phyloP scores from a whole-genome alignment of 192 early-diverging fungal genomes.

The Neocallimastix lanati region DNA sequence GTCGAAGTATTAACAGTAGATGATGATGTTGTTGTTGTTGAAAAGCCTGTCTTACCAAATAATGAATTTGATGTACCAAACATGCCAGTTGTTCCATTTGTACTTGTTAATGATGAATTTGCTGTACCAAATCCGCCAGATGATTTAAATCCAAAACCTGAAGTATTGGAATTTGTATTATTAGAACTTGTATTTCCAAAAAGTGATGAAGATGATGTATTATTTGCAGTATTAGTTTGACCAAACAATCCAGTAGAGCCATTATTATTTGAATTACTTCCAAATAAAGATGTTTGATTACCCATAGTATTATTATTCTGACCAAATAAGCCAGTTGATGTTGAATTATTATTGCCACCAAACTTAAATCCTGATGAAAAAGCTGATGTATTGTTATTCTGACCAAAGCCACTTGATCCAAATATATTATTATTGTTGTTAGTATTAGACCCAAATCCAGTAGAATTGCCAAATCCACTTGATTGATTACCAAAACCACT shows the following conservation, averaged over 20 bases:
- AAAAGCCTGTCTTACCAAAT: not conserved
- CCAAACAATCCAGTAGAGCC: not conserved
- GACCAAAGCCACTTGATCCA: not conserved
- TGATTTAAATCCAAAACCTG: not conserved
- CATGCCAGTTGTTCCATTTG: not conserved
- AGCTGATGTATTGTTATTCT: too few species aligned
- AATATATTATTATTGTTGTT: not conserved
- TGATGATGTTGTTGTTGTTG: not conserved
- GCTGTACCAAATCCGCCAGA: not conserved
- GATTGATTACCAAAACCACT: too few species aligned
- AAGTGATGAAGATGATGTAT: not conserved
- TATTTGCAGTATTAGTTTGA: too few species aligned
- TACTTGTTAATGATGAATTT: not conserved
- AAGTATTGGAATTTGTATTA: not conserved
- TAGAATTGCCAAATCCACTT: too few species aligned
- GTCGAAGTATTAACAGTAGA: not conserved
- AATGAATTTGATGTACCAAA: not conserved
- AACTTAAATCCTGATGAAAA: not conserved
- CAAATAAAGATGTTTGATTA: not conserved
- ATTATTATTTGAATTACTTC: not conserved
- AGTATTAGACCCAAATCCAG: too few species aligned
- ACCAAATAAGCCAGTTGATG: not conserved
- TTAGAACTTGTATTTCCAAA: not conserved
- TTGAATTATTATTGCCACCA: not conserved
- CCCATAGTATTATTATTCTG: not conserved